Base-by-base conservation (phyloP, 192 early-diverging fungal species). In the Diversispora epigaea region DNA sequence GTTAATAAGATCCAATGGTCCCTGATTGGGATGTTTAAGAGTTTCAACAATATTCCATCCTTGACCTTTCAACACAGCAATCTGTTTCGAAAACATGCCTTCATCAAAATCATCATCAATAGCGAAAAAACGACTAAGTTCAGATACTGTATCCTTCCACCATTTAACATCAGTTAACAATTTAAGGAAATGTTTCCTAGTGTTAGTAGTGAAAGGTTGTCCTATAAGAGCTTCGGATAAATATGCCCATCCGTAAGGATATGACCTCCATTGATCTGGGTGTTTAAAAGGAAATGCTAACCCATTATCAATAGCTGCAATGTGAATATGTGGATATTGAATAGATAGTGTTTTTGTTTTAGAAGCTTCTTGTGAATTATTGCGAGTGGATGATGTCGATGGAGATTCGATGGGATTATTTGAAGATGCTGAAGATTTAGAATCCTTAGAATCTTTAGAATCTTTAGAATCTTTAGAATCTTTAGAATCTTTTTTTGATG, bases 251-350 rank as follows among this genome's bases (percentile, higher is more conserved):
- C 91, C 95, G 81, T 91, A 96, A 9, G 95, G 95, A 71, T 96
- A 96, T 0, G 92, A 93, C 6, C 95, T 80, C 89, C 90, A 93
- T 56, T 88, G 81, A 77, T 96, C 93, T 0, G 95, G 95, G 72
- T 96, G 95, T 66, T 96, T 95, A 80, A 87, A 93, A 0, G 95
- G 95, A 71, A 96, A 96, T 4, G 95, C 93, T n/a, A 96, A 84
- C 10, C 95, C 95, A 77, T 96, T 95, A 78, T 96, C 95, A 74
- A 96, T 96, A 54, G 93, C 94, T 0, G 93, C 93, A 6, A 96
- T 84, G 57, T 91, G 90, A 14, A 96, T 78, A 73, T 89, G 90
- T 6, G 81, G 71, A 43, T 65, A 75, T 19, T 25, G 22, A 19
- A 47, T 45, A 25, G 3, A 9, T 63, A 17, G 61, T 10, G 61